Conservation (phyloP, 306 rosid genomes). For the Hippophae tibetana region DNA sequence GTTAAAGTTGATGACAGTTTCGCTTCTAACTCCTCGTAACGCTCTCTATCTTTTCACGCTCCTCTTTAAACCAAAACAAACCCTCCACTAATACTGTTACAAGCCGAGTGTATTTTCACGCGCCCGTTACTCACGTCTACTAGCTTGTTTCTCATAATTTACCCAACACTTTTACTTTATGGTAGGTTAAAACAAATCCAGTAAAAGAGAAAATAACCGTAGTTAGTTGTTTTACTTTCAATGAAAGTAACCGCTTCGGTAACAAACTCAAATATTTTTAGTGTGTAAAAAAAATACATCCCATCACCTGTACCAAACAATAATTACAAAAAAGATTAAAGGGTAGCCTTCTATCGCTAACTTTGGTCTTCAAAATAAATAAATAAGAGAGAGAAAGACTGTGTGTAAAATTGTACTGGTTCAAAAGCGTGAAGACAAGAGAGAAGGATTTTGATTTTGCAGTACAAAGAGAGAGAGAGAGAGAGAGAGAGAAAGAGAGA, state of each 20-base stretch:
- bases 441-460: conserved; percentile 21
- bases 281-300: neutral
- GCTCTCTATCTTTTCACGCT: neutral
- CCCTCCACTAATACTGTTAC: neutral
- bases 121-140: neutral
- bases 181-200: neutral
- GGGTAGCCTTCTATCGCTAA: neutral
- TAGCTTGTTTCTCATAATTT: neutral
- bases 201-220: conserved; percentile 8
- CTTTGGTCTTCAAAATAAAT: neutral
- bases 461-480: conserved; percentile 12
- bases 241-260: conserved; percentile 22
- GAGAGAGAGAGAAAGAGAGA: conserved; percentile 3
- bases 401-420: conserved; percentile 1
- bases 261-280: conserved; percentile 10
- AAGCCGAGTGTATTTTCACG: neutral
- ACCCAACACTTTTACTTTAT: neutral
- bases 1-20: conserved; percentile 9
- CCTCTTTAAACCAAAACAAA: neutral
- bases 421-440: conserved; percentile 41
- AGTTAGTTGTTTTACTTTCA: conserved; percentile 20
- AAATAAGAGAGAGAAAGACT: neutral
- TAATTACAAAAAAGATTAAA: conserved; percentile 3
- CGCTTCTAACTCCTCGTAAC: neutral
- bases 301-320: conserved; percentile 19